Evolutionary conservation across 2,329 filamentous ascomycete genomes (phyloP), one percentile per base, ranked within the genome.

Genomic region (Grosmannia clavigera): DNA sequence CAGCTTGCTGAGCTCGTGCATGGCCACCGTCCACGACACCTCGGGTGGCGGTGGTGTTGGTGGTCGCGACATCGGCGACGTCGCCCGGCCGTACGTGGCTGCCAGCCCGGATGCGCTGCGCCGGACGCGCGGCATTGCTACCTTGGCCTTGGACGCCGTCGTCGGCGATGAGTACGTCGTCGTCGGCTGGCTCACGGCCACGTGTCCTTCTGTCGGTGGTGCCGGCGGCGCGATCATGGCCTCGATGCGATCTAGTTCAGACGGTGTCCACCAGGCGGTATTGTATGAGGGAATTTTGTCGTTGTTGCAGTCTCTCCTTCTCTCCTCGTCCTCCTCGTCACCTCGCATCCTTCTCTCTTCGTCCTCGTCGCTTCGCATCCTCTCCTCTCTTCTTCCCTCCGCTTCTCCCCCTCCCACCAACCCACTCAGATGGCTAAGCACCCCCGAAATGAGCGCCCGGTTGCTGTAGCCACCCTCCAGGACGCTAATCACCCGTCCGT

Each of bases 401-500:
- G 85, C 63, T 86, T 83, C 56, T 76, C 76, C 14, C 76, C 80
- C 14, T 86, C 73, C 0, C 81, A 84, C 84, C 48, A 99, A 79
- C 6, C 92, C 94, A 66, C 88, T 90, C 22, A 99, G 71, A 72
- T 99, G 94, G 70, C 92, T 95, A 61, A 96, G 75, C 3, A 96
- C 86, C 53, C 94, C 94, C 40, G 90, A 96, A 58, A 82, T 87
- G 56, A 99, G 75, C 10, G 94, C 94, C 61, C 92, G 84, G 72
- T 99, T 90, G 69, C 92, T 96, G 69, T 99, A 99, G 0, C 94
- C 94, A 38, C 94, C 94, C 73, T 99, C 94, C 27, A 99, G 79
- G 2, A 97, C 91, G 70, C 92, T 97, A 68, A 99, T 86, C 27
- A 97, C 80, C 53, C 94, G 82, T 2, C 92, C 92, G 31, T 95